phyloP scores from a whole-genome alignment of 2,329 filamentous ascomycete genomes.

The Phialemoniopsis sp. region DNA sequence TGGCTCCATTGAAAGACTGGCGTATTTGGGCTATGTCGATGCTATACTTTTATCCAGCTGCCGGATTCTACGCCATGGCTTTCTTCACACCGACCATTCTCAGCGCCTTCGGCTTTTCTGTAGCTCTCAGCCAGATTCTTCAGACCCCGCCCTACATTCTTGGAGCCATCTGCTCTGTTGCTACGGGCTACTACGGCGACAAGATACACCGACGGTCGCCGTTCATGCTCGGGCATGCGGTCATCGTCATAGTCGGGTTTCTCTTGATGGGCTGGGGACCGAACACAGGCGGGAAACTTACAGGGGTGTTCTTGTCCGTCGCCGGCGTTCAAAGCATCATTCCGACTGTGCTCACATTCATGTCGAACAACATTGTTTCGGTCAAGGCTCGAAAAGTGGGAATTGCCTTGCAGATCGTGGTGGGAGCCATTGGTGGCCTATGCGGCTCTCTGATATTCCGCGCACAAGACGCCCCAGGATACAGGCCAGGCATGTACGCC shows the following conservation, averaged over 20 bases:
- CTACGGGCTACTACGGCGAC: constrained; percentile 24
- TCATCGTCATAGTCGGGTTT: constrained; percentile 49
- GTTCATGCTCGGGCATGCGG: constrained; percentile 15
- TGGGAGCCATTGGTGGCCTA: not conserved
- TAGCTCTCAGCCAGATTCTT: constrained; percentile 22
- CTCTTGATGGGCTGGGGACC: constrained; percentile 63
- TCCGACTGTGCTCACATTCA: constrained; percentile 14
- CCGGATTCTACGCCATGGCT: constrained; percentile 54
- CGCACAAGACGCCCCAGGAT: not conserved
- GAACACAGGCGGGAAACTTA: constrained; percentile 14
- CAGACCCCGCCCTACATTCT: constrained; percentile 28
- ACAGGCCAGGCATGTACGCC: constrained; percentile 1
- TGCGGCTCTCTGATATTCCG: constrained; percentile 1
- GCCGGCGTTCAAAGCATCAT: constrained; percentile 23
- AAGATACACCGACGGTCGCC: constrained; percentile 19
- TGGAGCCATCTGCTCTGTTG: constrained; percentile 22
- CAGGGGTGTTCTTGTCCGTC: constrained; percentile 9
- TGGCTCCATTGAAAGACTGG: constrained; percentile 24
- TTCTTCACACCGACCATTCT: constrained; percentile 62
- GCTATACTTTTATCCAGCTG: constrained; percentile 35
- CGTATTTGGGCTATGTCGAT: constrained; percentile 37
- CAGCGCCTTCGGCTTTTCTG: constrained; percentile 16
- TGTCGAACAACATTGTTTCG: constrained; percentile 1
- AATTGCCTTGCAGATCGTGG: not conserved
- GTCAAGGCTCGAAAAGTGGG: not conserved